A percentile compares a stretch with the other conserved stretches of the same genome.
Evolutionary conservation across 106 monocot genomes (phyloP).

Genomic region (Phalaenopsis aphrodite): DNA sequence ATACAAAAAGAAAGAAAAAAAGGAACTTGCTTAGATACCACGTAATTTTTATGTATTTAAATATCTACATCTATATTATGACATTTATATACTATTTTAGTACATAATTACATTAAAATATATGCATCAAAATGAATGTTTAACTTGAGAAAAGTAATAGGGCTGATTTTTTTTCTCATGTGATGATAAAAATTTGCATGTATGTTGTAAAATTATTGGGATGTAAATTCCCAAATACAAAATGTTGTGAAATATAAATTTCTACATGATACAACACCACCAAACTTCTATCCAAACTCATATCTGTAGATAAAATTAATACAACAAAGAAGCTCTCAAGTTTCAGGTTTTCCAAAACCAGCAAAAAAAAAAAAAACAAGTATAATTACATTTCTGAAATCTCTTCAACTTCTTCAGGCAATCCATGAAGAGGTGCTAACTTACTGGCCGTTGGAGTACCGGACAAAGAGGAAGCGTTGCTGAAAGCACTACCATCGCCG

Average conservation of each 20-base stretch:
- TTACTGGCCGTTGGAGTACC: background rate
- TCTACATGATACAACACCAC: background rate
- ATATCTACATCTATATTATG: too few species aligned
- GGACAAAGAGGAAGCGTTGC: slow-evolving; percentile 9
- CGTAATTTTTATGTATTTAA: too few species aligned
- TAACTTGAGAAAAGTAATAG: too few species aligned
- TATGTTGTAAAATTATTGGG: too few species aligned
- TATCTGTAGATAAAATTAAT: background rate
- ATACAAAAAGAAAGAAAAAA: too few species aligned
- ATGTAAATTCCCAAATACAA: background rate
- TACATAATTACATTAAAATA: too few species aligned
- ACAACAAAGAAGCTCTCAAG: background rate
- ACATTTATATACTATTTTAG: too few species aligned
- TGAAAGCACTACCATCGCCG: slow-evolving; percentile 8
- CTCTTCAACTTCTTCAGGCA: slow-evolving; percentile 10
- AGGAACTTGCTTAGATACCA: too few species aligned
- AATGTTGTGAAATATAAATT: background rate
- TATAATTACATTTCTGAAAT: background rate
- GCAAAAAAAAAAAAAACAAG: background rate
- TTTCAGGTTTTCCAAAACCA: background rate
- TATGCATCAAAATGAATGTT: too few species aligned
- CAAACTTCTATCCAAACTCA: background rate
- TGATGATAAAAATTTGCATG: too few species aligned
- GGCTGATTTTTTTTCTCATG: too few species aligned
- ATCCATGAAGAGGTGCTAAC: slow-evolving; percentile 17